Conservation (phyloP, 2,329 filamentous ascomycete genomes). For the Pseudogymnoascus sp. region DNA sequence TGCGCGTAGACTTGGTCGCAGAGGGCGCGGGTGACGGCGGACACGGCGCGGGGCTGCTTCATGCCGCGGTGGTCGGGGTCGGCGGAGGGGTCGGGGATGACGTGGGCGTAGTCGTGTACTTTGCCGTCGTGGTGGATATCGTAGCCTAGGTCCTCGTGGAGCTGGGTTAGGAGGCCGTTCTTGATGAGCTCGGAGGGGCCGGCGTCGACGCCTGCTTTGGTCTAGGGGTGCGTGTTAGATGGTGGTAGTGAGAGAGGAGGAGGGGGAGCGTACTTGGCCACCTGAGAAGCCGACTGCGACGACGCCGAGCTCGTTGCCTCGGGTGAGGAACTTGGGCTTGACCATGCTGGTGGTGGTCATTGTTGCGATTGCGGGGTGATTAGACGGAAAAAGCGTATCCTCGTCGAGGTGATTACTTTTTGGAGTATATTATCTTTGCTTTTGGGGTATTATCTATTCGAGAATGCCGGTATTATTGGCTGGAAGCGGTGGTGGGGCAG, state of each 20-base stretch:
- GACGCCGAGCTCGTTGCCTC: slow-evolving; percentile 73
- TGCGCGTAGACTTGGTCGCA: slow-evolving; percentile 81
- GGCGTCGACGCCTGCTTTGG: slow-evolving; percentile 85
- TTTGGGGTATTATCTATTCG: not conserved
- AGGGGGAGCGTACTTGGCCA: slow-evolving; percentile 59
- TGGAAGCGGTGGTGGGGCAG: not conserved
- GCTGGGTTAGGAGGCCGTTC: slow-evolving; percentile 73
- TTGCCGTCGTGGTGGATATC: slow-evolving; percentile 73
- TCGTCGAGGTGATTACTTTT: not conserved
- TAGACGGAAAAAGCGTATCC: not conserved
- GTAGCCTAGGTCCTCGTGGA: slow-evolving; percentile 80
- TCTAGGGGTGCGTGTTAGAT: slow-evolving; percentile 38
- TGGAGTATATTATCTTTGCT: not conserved
- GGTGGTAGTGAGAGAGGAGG: not conserved
- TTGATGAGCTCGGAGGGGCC: slow-evolving; percentile 84
- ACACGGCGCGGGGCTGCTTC: slow-evolving; percentile 86
- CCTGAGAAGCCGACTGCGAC: slow-evolving; percentile 95
- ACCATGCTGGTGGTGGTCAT: slow-evolving; percentile 28
- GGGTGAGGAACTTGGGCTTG: slow-evolving; percentile 62
- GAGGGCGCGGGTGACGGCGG: slow-evolving; percentile 72
- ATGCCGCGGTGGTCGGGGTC: slow-evolving; percentile 83
- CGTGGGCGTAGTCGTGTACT: slow-evolving; percentile 73
- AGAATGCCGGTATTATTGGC: not conserved
- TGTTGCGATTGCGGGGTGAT: slow-evolving; percentile 8
- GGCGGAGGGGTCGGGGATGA: slow-evolving; percentile 58